These are phyloP conservation scores for Jatropha curcas DNA, from an alignment of 345 rosid species.

Conservation along the genomic window DNA sequence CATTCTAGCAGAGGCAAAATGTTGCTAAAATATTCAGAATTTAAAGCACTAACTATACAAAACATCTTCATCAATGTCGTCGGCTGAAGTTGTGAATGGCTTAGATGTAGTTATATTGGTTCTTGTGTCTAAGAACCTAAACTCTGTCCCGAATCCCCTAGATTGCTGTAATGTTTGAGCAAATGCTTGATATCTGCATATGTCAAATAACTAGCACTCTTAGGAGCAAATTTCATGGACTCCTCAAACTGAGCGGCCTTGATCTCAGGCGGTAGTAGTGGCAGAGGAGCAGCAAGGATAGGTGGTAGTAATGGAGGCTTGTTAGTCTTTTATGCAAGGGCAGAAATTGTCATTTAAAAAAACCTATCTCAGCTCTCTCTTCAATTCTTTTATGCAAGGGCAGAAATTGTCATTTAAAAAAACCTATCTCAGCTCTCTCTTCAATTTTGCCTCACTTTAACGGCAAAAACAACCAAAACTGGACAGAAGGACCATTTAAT, in stretches of 20 bases:
- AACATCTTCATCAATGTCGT: slow-evolving; percentile 43
- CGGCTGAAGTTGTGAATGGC: slow-evolving; percentile 41
- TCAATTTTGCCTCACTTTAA: no score
- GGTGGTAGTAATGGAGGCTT: no score
- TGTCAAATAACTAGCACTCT: slow-evolving; percentile 52
- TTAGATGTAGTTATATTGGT: slow-evolving; percentile 27
- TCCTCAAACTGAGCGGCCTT: slow-evolving; percentile 54
- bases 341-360: no score
- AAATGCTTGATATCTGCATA: slow-evolving; percentile 45
- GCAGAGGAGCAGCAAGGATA: no score
- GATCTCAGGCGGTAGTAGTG: no score
- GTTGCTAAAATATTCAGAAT: not conserved
- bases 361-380: no score
- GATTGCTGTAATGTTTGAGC: slow-evolving; percentile 55
- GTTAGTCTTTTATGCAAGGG: no score
- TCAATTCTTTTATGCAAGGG: no score
- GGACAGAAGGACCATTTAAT: no score
- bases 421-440: no score
- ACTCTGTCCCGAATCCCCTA: slow-evolving; percentile 45
- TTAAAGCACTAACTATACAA: slow-evolving; percentile 37
- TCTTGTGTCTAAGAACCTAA: slow-evolving; percentile 37
- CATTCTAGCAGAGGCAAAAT: not conserved
- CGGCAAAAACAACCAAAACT: no score
- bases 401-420: no score
- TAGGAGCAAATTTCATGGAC: slow-evolving; percentile 53